Evolutionary conservation across 2,329 filamentous ascomycete genomes (phyloP).

Genomic region (Nemania serpens): DNA sequence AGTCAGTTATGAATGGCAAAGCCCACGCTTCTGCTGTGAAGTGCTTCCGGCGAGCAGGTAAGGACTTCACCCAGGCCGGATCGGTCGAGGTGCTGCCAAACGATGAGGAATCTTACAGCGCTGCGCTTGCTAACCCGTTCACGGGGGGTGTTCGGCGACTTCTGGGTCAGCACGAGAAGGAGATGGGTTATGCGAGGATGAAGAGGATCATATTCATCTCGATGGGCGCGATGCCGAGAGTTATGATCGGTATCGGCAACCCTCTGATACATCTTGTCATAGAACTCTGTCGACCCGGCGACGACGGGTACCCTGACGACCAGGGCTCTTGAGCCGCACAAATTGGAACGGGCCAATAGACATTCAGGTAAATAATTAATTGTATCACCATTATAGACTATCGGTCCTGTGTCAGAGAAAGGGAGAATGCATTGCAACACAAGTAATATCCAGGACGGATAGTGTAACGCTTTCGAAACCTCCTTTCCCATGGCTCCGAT

Average conservation of each 20-base stretch:
- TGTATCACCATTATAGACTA: too few species aligned
- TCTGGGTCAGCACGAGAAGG: conserved; percentile 4
- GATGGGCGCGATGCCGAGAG: neutral
- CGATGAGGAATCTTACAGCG: neutral
- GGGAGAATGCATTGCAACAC: neutral
- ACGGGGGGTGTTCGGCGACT: conserved; percentile 11
- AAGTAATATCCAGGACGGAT: neutral
- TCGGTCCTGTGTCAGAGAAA: neutral
- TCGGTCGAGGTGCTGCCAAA: conserved; percentile 1
- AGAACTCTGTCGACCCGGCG: conserved; percentile 19
- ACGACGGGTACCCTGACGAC: conserved; percentile 9
- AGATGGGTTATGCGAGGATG: conserved; percentile 18
- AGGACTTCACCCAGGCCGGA: neutral
- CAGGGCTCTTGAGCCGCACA: neutral
- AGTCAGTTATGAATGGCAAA: neutral
- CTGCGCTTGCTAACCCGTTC: conserved; percentile 15
- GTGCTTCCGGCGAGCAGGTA: neutral
- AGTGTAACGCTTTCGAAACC: neutral
- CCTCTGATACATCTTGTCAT: conserved; percentile 9
- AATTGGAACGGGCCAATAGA: neutral
- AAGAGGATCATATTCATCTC: conserved; percentile 22
- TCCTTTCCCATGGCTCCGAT: neutral
- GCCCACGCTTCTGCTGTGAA: neutral
- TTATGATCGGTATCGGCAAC: too few species aligned
- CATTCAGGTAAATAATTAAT: neutral